Evolutionary conservation across 1,284 basidiomycete species (phyloP).

Genomic region (Cystobasidium sp.): DNA sequence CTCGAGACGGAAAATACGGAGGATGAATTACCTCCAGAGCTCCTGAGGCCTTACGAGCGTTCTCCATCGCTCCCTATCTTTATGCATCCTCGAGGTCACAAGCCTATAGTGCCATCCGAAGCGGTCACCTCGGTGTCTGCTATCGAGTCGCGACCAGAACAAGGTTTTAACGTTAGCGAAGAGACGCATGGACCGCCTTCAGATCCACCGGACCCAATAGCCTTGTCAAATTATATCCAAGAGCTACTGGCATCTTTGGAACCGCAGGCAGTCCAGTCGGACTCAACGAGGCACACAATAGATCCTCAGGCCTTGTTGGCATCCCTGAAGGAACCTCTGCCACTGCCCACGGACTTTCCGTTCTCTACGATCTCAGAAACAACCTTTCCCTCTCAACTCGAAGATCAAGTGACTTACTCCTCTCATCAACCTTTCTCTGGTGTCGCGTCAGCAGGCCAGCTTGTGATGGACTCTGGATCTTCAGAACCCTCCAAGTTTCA

Average conservation of each 20-base stretch:
- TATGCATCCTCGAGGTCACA: constrained; percentile 3
- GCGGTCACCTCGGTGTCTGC: not conserved
- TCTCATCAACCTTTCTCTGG: constrained; percentile 1
- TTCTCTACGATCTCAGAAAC: not conserved
- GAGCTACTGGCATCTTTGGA: constrained; percentile 28
- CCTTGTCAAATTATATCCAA: constrained; percentile 19
- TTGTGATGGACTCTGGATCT: not conserved
- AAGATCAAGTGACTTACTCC: not conserved
- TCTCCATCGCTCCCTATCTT: constrained; percentile 15
- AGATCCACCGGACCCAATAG: constrained; percentile 12
- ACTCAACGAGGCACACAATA: not conserved
- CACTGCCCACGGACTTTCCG: not conserved
- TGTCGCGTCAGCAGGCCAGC: not conserved
- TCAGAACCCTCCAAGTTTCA: not conserved
- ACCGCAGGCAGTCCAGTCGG: not conserved
- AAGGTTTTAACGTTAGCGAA: not conserved
- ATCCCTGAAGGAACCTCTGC: not conserved
- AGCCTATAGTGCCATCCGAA: no score
- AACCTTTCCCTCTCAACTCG: not conserved
- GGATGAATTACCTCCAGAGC: constrained; percentile 19
- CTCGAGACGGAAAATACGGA: constrained; percentile 20
- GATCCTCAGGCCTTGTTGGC: not conserved
- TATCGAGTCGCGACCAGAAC: not conserved
- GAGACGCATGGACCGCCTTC: not conserved
- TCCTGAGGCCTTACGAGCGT: constrained; percentile 15